These are phyloP conservation scores for Anthracocystis setariae DNA, from an alignment of 1,284 basidiomycete genomes.

Conservation along the genomic window DNA sequence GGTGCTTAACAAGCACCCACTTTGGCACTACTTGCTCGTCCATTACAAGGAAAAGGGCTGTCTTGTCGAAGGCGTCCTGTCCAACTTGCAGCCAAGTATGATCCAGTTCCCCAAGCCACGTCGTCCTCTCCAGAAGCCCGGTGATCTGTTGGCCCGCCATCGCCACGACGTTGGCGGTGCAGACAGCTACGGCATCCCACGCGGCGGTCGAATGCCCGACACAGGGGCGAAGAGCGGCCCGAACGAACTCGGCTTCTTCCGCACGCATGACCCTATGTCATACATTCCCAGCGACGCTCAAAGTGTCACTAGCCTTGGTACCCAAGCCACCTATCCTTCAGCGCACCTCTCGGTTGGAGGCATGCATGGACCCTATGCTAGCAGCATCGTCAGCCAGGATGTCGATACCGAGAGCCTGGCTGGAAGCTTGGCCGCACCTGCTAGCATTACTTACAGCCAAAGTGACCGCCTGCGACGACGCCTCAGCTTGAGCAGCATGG, in stretches of 20 bases:
- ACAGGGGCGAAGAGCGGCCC: conserved; percentile 69
- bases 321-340: conserved; percentile 59
- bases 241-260: conserved; percentile 88
- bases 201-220: conserved; percentile 6
- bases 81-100: conserved; percentile 96
- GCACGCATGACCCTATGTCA: conserved; percentile 90
- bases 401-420: conserved; percentile 47
- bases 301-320: conserved; percentile 55
- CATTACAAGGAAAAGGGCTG: conserved; percentile 97
- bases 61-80: conserved; percentile 95
- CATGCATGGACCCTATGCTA: conserved; percentile 47
- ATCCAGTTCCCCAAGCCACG: conserved; percentile 79
- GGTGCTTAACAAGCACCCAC: conserved; percentile 85
- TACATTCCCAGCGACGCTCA: conserved; percentile 87
- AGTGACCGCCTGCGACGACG: conserved; percentile 56
- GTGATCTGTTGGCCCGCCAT: conserved; percentile 61
- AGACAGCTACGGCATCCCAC: conserved; percentile 19
- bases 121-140: conserved; percentile 60
- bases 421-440: conserved; percentile 31
- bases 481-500: conserved; percentile 49
- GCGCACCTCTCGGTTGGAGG: conserved; percentile 42
- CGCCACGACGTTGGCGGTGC: conserved; percentile 40
- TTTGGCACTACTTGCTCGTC: conserved; percentile 97
- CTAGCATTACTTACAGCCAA: conserved; percentile 59
- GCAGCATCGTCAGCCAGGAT: conserved; percentile 59